These are phyloP conservation scores for Tilletiaria anomala DNA, from an alignment of 1,284 basidiomycete genomes.

Conservation along the genomic window DNA sequence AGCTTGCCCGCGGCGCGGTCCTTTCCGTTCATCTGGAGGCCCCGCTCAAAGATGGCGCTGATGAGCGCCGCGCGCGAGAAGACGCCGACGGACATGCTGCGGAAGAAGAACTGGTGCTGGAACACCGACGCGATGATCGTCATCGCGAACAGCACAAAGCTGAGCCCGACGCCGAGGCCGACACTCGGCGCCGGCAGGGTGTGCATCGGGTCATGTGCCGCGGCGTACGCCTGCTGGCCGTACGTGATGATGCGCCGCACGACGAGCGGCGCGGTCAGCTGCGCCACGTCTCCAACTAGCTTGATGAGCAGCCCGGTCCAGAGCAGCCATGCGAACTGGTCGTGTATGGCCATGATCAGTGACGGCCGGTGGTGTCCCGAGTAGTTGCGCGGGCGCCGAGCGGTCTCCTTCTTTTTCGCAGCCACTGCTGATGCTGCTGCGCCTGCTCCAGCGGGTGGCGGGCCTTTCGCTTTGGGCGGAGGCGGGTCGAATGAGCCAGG, in stretches of 20 bases:
- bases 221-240: slow-evolving; percentile 13
- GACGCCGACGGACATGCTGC: slow-evolving; percentile 44
- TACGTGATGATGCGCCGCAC: slow-evolving; percentile 28
- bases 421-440: background rate
- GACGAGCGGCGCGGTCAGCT: slow-evolving; percentile 31
- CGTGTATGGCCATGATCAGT: slow-evolving; percentile 60
- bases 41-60: slow-evolving; percentile 67
- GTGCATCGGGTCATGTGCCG: slow-evolving; percentile 3
- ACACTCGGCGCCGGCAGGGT: slow-evolving; percentile 9
- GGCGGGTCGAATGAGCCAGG: background rate
- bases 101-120: slow-evolving; percentile 67
- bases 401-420: background rate
- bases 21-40: slow-evolving; percentile 62
- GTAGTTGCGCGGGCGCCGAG: background rate
- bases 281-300: slow-evolving; percentile 25
- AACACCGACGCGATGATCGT: slow-evolving; percentile 57
- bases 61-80: slow-evolving; percentile 74
- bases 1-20: slow-evolving; percentile 70
- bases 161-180: slow-evolving; percentile 26
- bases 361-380: slow-evolving; percentile 45
- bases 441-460: background rate
- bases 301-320: slow-evolving; percentile 64
- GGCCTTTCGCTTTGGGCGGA: background rate
- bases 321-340: slow-evolving; percentile 66
- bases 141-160: slow-evolving; percentile 50